Evolutionary conservation across 2,329 filamentous ascomycete species (phyloP).

Genomic region (Emmonsiellopsis sp.): DNA sequence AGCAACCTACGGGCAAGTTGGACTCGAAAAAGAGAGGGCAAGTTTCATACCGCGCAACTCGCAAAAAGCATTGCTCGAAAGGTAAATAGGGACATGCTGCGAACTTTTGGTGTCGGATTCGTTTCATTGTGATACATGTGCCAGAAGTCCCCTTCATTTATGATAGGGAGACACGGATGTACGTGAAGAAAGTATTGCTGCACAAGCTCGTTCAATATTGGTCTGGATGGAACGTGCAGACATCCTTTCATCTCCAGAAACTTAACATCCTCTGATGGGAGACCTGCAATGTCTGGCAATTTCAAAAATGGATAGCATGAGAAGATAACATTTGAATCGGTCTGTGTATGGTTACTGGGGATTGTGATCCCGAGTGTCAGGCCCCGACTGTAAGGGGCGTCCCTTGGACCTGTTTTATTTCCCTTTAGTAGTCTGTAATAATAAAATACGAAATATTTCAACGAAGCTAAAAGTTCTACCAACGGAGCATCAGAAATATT

Average conservation of each 20-base stretch:
- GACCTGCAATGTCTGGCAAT: slow-evolving; percentile 7
- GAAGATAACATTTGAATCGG: slow-evolving; percentile 15
- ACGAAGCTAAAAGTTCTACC: too few species aligned
- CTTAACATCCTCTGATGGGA: slow-evolving; percentile 37
- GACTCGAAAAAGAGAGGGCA: slow-evolving; percentile 8
- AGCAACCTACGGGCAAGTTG: slow-evolving; percentile 8
- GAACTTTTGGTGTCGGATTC: neutral
- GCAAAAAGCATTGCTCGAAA: slow-evolving; percentile 24
- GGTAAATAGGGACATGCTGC: slow-evolving; percentile 21
- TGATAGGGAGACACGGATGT: slow-evolving; percentile 21
- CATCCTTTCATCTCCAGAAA: slow-evolving; percentile 41
- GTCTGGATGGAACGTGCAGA: slow-evolving; percentile 35
- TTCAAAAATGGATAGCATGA: slow-evolving; percentile 16
- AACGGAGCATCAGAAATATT: neutral
- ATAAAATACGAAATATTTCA: too few species aligned
- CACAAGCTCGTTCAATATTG: slow-evolving; percentile 40
- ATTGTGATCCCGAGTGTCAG: neutral
- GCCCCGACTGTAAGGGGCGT: neutral
- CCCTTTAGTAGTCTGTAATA: too few species aligned
- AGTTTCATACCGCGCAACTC: slow-evolving; percentile 28
- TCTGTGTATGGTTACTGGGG: neutral
- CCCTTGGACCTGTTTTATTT: too few species aligned
- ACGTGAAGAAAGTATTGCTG: slow-evolving; percentile 26
- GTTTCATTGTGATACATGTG: slow-evolving; percentile 3
- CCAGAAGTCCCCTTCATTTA: slow-evolving; percentile 41